phyloP scores from a whole-genome alignment of 2,329 filamentous ascomycete species.

The Sclerotinia minor region DNA sequence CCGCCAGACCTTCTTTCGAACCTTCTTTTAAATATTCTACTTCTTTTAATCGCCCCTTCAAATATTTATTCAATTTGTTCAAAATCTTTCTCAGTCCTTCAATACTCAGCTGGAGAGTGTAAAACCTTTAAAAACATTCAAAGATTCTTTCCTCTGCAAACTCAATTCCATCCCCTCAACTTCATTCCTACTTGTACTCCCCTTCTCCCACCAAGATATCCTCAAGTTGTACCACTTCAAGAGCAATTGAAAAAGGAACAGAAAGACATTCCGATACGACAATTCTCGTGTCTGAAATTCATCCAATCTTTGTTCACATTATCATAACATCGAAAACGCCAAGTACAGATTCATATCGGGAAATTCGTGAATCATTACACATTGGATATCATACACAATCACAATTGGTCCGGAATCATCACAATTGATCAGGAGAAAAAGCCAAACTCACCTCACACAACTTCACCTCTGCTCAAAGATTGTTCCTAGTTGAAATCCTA shows the following conservation, averaged over 20 bases:
- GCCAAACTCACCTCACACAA: not conserved
- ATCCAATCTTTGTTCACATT: constrained; percentile 5
- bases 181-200: not conserved
- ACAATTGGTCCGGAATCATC: constrained; percentile 10
- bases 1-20: constrained; percentile 14
- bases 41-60: not conserved
- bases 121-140: not conserved
- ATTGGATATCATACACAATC: constrained; percentile 6
- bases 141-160: not conserved
- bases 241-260: constrained; percentile 1
- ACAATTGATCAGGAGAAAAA: constrained; percentile 9
- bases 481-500: not conserved
- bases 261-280: constrained; percentile 1
- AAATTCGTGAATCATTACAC: constrained; percentile 16
- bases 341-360: constrained; percentile 8
- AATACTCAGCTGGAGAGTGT: constrained; percentile 3
- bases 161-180: not conserved
- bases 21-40: constrained; percentile 11
- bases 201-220: not conserved
- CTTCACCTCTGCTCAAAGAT: not conserved
- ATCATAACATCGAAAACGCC: constrained; percentile 9
- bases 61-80: not conserved
- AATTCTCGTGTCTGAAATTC: constrained; percentile 21
- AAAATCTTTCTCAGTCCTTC: constrained; percentile 14
- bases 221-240: constrained; percentile 3